These are phyloP conservation scores for Paramecium biaurelia DNA, from an alignment of 73 alveolate genomes.

Conservation along the genomic window DNA sequence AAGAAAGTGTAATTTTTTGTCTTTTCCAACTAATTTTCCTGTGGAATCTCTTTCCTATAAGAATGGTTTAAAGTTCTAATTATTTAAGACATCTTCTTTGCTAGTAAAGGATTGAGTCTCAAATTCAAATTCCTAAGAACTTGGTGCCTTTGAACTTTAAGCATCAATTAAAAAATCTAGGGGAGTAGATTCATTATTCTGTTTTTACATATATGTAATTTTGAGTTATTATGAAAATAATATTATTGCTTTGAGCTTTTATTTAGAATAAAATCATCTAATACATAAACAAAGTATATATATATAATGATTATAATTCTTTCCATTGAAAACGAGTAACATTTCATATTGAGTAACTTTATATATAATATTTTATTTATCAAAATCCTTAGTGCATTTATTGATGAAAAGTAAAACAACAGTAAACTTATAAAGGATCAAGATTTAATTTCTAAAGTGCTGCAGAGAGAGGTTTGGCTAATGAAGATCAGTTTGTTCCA, in stretches of 20 bases:
- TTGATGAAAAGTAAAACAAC: not conserved
- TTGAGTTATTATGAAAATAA: not conserved
- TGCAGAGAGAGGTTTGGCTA: not conserved
- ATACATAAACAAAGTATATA: not conserved
- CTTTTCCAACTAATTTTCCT: conserved; percentile 15
- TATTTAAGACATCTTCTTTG: not conserved
- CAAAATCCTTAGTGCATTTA: not conserved
- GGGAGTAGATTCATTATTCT: not conserved
- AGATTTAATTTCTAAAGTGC: not conserved
- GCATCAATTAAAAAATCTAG: not conserved
- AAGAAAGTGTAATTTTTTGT: not conserved
- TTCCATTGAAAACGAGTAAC: not conserved
- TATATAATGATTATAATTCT: not conserved
- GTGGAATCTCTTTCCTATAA: conserved; percentile 48
- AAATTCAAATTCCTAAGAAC: conserved; percentile 20
- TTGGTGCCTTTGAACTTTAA: not conserved
- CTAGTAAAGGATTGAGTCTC: conserved; percentile 49
- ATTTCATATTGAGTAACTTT: not conserved
- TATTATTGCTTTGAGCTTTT: not conserved
- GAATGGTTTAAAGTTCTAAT: conserved; percentile 34
- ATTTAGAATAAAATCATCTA: not conserved
- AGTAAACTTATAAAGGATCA: not conserved
- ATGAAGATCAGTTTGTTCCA: not conserved
- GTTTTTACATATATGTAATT: not conserved
- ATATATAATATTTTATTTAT: not conserved